Evolutionary conservation across 345 rosid genomes (phyloP).

Genomic region (Gossypium turneri): DNA sequence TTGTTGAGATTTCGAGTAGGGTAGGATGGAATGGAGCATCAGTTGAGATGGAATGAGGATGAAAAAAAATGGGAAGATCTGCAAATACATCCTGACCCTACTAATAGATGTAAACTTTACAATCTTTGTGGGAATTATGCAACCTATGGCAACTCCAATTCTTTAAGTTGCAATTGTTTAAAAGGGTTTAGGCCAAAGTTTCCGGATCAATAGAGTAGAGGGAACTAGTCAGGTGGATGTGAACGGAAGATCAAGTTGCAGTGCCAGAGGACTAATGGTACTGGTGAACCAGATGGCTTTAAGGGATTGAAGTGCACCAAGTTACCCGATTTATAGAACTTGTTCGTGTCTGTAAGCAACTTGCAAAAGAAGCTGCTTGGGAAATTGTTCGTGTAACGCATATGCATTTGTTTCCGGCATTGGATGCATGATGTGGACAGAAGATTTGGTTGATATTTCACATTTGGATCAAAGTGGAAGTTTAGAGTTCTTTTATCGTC

Average conservation of each 20-base stretch:
- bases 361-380: conserved; percentile 38
- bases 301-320: conserved; percentile 27
- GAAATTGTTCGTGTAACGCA: conserved; percentile 63
- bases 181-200: conserved; percentile 42
- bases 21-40: conserved; percentile 52
- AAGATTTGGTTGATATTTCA: conserved; percentile 50
- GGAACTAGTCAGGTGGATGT: conserved; percentile 56
- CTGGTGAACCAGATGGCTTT: conserved; percentile 40
- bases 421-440: conserved; percentile 61
- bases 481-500: conserved; percentile 34
- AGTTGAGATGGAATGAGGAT: conserved; percentile 44
- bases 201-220: conserved; percentile 29
- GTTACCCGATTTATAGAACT: conserved; percentile 44
- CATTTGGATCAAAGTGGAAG: conserved; percentile 32
- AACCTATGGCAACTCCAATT: conserved; percentile 29
- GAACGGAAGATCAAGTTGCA: conserved; percentile 33
- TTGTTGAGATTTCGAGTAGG: conserved; percentile 48
- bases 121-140: conserved; percentile 71
- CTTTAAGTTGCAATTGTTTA: conserved; percentile 49
- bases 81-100: conserved; percentile 52
- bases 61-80: conserved; percentile 38
- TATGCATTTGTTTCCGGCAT: conserved; percentile 36
- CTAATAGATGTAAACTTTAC: conserved; percentile 54
- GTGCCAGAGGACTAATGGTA: conserved; percentile 33
- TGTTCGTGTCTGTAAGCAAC: conserved; percentile 20